Base-by-base conservation (phyloP, 2,329 filamentous ascomycete species). In the Phaeosphaeria sp. region DNA sequence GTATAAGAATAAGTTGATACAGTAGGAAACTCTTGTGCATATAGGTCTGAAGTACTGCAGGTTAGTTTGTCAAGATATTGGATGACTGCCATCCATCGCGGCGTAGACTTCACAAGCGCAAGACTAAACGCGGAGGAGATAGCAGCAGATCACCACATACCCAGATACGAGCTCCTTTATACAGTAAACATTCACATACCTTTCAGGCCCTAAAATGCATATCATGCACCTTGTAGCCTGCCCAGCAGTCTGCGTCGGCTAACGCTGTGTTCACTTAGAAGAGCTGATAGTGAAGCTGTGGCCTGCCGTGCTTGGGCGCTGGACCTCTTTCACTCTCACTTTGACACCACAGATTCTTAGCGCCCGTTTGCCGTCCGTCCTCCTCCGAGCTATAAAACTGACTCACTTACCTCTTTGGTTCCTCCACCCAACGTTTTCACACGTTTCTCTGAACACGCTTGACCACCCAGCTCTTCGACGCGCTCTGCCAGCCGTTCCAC, bases 241-340 rank as follows among this genome's bases (percentile, higher is more conserved):
- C 15, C n/a, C n/a, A n/a, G n/a, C n/a, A n/a, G n/a, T n/a, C n/a
- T n/a, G n/a, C n/a, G n/a, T n/a, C n/a, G n/a, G n/a, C n/a, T n/a
- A n/a, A n/a, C n/a, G n/a, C n/a, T n/a, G n/a, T n/a, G n/a, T n/a
- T n/a, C n/a, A n/a, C 11, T 7, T 13, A 13, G 30, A 36, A 36
- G 30, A 3, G 30, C 11, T 3, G 15, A 36, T 13, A 36, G 11
- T 36, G 15, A 13, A 36, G 30, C 21, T 25, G 44, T 46, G 44
- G 9, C 22, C n/a, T 21, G 44, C 45, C 42, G 21, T n/a, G 11
- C 5, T 7, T 15, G 4, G 18, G 22, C 7, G 18, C 21, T 27
- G 8, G 22, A 24, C 7, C 20, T 13, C n/a, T 2, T n/a, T 60
- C 57, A 56, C 57, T 36, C 52, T 63, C 55, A 58, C 60, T n/a